Evolutionary conservation across 2,329 filamentous ascomycete species (phyloP).

Genomic region (Aureobasidium sp.): DNA sequence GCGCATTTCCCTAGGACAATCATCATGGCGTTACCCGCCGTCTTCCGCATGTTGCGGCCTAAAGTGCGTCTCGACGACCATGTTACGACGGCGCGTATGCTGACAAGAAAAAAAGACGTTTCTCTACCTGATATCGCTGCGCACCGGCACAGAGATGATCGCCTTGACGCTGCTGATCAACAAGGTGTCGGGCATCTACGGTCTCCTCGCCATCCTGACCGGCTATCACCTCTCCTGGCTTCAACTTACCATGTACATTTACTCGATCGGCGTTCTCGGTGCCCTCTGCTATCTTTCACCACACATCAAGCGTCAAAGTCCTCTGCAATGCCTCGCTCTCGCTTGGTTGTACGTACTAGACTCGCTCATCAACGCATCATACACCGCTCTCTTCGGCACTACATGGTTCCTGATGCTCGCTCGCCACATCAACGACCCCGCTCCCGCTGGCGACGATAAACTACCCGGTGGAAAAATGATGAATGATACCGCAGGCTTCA

Average conservation of each 20-base stretch:
- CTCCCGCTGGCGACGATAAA: slow-evolving; percentile 20
- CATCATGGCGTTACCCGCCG: slow-evolving; percentile 18
- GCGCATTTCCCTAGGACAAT: neutral
- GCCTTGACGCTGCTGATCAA: slow-evolving; percentile 79
- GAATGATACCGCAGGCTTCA: slow-evolving; percentile 58
- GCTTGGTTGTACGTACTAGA: slow-evolving; percentile 83
- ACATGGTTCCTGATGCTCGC: slow-evolving; percentile 78
- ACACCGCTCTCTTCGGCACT: slow-evolving; percentile 74
- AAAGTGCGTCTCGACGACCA: slow-evolving; percentile 7
- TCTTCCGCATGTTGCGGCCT: slow-evolving; percentile 20
- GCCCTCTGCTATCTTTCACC: slow-evolving; percentile 65
- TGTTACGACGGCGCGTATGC: neutral
- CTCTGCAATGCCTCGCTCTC: slow-evolving; percentile 71
- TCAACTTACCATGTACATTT: slow-evolving; percentile 87
- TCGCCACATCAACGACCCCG: slow-evolving; percentile 42
- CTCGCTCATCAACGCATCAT: slow-evolving; percentile 71
- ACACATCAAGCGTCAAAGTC: slow-evolving; percentile 70
- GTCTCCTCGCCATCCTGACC: slow-evolving; percentile 79
- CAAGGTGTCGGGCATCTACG: slow-evolving; percentile 86
- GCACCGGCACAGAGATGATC: slow-evolving; percentile 79
- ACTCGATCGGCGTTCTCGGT: slow-evolving; percentile 66
- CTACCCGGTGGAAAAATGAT: slow-evolving; percentile 51
- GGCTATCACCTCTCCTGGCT: slow-evolving; percentile 75
- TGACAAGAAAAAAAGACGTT: slow-evolving; percentile 41
- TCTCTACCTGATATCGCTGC: slow-evolving; percentile 76